Conservation (phyloP, 2,329 filamentous ascomycete genomes). For the Fusarium sp. region DNA sequence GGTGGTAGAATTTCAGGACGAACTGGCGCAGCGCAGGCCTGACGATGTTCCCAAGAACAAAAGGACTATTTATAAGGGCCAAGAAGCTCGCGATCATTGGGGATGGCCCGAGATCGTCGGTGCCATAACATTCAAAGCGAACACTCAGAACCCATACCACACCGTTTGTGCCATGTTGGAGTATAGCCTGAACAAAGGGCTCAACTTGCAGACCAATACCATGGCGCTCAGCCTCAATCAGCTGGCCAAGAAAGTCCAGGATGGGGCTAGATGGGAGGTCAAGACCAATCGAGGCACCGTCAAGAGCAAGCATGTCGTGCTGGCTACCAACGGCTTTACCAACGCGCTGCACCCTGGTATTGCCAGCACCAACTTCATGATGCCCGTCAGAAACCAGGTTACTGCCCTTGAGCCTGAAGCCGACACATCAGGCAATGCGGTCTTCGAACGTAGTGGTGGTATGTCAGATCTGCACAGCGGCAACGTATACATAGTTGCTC, state of each 20-base stretch:
- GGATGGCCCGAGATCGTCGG: constrained; percentile 25
- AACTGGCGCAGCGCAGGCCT: constrained; percentile 15
- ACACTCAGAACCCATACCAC: constrained; percentile 32
- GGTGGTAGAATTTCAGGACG: constrained; percentile 25
- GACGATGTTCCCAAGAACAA: constrained; percentile 33
- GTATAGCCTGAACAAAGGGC: constrained; percentile 19
- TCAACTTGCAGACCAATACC: constrained; percentile 32
- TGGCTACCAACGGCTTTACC: constrained; percentile 33
- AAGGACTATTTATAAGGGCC: constrained; percentile 20
- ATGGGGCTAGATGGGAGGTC: constrained; percentile 21
- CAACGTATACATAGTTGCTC: constrained; percentile 28
- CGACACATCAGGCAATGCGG: background rate
- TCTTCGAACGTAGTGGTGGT: constrained; percentile 24
- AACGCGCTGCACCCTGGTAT: constrained; percentile 22
- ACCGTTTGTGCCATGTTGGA: constrained; percentile 29
- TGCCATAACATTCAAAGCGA: constrained; percentile 28
- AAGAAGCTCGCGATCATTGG: constrained; percentile 26
- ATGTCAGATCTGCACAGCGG: constrained; percentile 22
- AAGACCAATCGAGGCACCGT: constrained; percentile 29
- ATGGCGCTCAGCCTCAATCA: constrained; percentile 28
- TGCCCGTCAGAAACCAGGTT: constrained; percentile 31
- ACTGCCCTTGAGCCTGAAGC: constrained; percentile 4
- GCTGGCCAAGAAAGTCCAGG: constrained; percentile 14
- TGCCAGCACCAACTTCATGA: constrained; percentile 31
- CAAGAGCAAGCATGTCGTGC: constrained; percentile 30